Base-by-base conservation (phyloP, 176 grass and related monocot species). In the Elaeis guineensis region DNA sequence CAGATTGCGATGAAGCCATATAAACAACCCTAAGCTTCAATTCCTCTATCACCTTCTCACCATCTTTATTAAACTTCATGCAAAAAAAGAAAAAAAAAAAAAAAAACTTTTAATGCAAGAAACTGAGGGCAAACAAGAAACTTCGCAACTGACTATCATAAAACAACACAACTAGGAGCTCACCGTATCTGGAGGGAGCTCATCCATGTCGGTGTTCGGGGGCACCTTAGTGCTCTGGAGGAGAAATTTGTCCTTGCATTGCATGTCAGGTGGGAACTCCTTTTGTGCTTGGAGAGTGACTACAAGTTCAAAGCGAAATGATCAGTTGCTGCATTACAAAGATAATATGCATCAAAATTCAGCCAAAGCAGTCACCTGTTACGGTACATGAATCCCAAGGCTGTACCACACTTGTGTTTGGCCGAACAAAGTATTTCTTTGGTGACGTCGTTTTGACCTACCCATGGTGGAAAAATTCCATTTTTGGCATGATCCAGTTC, bases 381-480 rank as follows among this genome's bases (percentile, higher is more conserved):
- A 97, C 74, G 17, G 75, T 91, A 69, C 87, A 97, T 25, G 92
- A 91, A 82, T 97, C 92, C 92, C 92, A 97, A 24, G 92, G 92
- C 62, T 89, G 92, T 50, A 97, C 80, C 26, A 97, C 79, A 69
- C 65, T 84, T 8, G 92, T 73, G 65, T 91, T 97, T 17, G 92
- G 92, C 61, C 92, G 80, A 61, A 97, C 92, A 55, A 97, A 97
- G 70, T 97, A 97, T 51, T 97, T 97, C 76, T 83, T 97, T 18
- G 92, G 92, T 48, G 92, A 97, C 26, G 92, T 97, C 4, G 87
- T 97, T 81, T 97, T 97, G 32, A 97, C 92, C 92, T 97, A 80
- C 20, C 29, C 57, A 74, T 24, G 25, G 19, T 21, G 24, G 26
- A 44, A 44, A 44, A 44, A 44, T 12, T 44, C 35, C 8, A 44